These are phyloP conservation scores for Candida awuae DNA, from an alignment of 805 yeast genomes.

Conservation along the genomic window DNA sequence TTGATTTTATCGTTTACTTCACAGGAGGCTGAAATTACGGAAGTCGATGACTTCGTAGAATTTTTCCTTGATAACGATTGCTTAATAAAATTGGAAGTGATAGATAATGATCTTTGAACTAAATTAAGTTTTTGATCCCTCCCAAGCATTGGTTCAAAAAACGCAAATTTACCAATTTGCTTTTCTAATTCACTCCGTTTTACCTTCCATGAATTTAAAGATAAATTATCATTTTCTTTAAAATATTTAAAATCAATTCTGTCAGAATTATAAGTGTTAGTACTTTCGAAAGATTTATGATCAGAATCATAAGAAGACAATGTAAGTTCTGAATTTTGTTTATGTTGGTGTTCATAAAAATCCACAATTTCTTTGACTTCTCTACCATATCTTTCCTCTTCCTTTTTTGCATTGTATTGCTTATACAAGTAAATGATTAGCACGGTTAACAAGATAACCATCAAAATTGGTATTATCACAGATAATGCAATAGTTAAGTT, in stretches of 20 bases:
- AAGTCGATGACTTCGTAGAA: constrained; percentile 26
- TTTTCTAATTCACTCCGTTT: constrained; percentile 40
- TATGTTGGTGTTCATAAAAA: constrained; percentile 23
- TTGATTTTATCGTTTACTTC: neutral
- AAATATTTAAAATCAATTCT: constrained; percentile 25
- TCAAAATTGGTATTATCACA: constrained; percentile 36
- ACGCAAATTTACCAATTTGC: constrained; percentile 5
- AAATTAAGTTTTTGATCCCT: constrained; percentile 7
- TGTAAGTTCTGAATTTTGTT: constrained; percentile 18
- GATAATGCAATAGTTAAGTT: constrained; percentile 39
- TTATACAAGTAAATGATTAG: constrained; percentile 24
- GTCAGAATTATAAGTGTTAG: neutral
- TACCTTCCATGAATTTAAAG: constrained; percentile 46
- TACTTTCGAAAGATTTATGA: constrained; percentile 3
- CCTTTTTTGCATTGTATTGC: constrained; percentile 21
- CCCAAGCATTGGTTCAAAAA: neutral
- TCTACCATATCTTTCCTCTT: constrained; percentile 23
- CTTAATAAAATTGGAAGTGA: constrained; percentile 22
- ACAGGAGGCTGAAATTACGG: constrained; percentile 19
- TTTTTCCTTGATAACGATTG: constrained; percentile 22
- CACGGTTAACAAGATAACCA: constrained; percentile 29
- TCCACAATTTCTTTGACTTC: constrained; percentile 27
- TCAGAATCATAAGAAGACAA: constrained; percentile 11
- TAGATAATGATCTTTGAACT: constrained; percentile 23
- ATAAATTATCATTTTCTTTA: constrained; percentile 35